These are phyloP conservation scores for Saturnispora galanensis DNA, from an alignment of 805 yeast species.

Conservation along the genomic window DNA sequence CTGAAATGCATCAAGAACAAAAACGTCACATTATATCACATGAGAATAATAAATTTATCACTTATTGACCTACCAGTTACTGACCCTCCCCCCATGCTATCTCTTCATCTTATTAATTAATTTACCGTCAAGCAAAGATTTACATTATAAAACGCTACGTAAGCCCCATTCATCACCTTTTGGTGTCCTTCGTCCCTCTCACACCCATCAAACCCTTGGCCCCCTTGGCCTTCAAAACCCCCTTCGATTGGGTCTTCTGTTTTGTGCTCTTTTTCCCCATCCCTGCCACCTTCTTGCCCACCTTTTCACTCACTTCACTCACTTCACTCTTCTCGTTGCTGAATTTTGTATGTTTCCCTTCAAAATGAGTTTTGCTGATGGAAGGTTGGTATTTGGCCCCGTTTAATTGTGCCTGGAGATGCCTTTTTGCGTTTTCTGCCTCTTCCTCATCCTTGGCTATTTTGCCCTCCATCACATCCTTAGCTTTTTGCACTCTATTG, in stretches of 20 bases:
- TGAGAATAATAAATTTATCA: no score
- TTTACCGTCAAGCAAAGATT: no score
- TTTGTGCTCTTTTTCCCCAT: not conserved
- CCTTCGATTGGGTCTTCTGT: not conserved
- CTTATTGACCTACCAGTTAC: not conserved
- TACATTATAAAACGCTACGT: no score
- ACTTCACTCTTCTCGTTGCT: conserved; percentile 5
- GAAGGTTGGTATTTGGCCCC: conserved; percentile 31
- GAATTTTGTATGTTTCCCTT: conserved; percentile 47
- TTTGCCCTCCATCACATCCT: conserved; percentile 21
- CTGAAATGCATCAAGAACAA: no score
- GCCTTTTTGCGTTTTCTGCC: conserved; percentile 18
- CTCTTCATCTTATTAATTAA: no score
- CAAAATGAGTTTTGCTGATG: conserved; percentile 41
- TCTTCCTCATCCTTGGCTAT: conserved; percentile 16
- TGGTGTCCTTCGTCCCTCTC: no score
- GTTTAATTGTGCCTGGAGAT: conserved; percentile 21
- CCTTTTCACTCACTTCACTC: not conserved
- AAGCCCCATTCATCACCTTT: no score
- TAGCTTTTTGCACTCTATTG: conserved; percentile 41
- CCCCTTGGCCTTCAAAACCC: no score
- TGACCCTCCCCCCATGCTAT: not conserved
- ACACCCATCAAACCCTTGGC: not conserved
- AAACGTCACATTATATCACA: no score
- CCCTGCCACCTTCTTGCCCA: not conserved